Evolutionary conservation across 768 basidiomycete genomes (phyloP).

Genomic region (Lactarius akahatsu): DNA sequence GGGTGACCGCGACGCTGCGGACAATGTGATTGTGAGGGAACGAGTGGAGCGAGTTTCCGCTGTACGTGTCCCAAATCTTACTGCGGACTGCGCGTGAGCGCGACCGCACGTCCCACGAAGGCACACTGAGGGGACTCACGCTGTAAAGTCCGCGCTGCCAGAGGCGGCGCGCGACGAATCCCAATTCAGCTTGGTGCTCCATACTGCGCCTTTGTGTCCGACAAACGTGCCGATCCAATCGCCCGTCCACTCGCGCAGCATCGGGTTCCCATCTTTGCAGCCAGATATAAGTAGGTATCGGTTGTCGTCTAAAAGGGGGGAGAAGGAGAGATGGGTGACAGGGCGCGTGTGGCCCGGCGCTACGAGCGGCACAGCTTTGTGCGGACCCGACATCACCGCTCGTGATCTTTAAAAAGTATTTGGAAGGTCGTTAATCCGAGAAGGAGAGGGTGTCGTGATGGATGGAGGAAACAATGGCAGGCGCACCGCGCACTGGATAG

Average conservation of each 20-base stretch:
- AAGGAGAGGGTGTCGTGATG: slow-evolving; percentile 22
- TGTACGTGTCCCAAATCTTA: slow-evolving; percentile 95
- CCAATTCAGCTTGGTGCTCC: slow-evolving; percentile 88
- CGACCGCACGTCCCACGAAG: slow-evolving; percentile 17
- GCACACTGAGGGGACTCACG: slow-evolving; percentile 56
- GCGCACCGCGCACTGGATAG: slow-evolving; percentile 37
- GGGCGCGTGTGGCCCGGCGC: slow-evolving; percentile 84
- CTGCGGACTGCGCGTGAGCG: slow-evolving; percentile 42
- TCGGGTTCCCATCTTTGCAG: slow-evolving; percentile 98
- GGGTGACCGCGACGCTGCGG: slow-evolving; percentile 87
- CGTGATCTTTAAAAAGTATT: slow-evolving; percentile 10
- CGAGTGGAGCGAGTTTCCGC: slow-evolving; percentile 86
- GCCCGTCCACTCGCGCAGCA: slow-evolving; percentile 95
- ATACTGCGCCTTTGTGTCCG: slow-evolving; percentile 93
- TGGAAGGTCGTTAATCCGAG: slow-evolving; percentile 10
- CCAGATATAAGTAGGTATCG: slow-evolving; percentile 90
- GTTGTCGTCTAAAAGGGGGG: slow-evolving; percentile 77
- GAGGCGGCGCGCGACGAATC: slow-evolving; percentile 88
- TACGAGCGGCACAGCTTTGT: slow-evolving; percentile 73
- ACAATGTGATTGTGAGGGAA: slow-evolving; percentile 99
- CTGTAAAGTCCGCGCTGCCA: slow-evolving; percentile 95
- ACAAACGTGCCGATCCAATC: slow-evolving; percentile 97
- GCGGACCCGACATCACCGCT: slow-evolving; percentile 22
- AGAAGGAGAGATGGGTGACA: slow-evolving; percentile 94
- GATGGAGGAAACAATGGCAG: slow-evolving; percentile 26